phyloP scores from a whole-genome alignment of 345 rosid genomes.

The Eucalyptus regnans region DNA sequence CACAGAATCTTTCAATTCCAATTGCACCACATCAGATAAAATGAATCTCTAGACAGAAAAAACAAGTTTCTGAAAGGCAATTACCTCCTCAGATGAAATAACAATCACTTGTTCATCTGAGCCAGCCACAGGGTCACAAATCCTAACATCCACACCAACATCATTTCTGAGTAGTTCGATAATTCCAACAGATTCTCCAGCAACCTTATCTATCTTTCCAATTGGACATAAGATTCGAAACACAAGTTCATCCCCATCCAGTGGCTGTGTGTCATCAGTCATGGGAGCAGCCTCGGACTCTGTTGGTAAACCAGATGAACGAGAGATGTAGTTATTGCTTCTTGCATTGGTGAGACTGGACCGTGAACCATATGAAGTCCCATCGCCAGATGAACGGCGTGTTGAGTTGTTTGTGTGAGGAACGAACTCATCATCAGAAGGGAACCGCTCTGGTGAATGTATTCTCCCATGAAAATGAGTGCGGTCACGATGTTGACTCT shows the following conservation, averaged over 20 bases:
- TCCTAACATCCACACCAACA: constrained; percentile 82
- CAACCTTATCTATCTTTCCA: constrained; percentile 56
- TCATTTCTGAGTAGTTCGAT: constrained; percentile 79
- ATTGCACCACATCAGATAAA: background rate
- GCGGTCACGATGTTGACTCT: constrained; percentile 97
- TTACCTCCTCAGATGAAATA: constrained; percentile 93
- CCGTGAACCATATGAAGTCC: constrained; percentile 41
- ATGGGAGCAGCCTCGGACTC: constrained; percentile 34
- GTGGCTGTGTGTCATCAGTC: constrained; percentile 46
- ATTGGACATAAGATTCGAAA: constrained; percentile 88
- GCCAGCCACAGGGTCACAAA: constrained; percentile 69
- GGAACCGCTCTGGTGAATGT: constrained; percentile 70
- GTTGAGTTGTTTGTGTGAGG: constrained; percentile 38
- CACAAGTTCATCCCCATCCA: constrained; percentile 70
- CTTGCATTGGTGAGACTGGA: constrained; percentile 33
- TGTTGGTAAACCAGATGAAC: constrained; percentile 30
- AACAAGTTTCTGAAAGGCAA: background rate
- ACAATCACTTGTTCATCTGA: constrained; percentile 83
- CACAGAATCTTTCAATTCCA: background rate
- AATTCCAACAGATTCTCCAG: constrained; percentile 73
- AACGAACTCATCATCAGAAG: constrained; percentile 62
- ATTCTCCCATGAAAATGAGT: constrained; percentile 63
- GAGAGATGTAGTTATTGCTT: constrained; percentile 38
- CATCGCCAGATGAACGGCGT: constrained; percentile 50
- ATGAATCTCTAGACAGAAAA: background rate